A percentile compares a stretch with the other conserved stretches of the same genome.
These are phyloP conservation scores for Ogataea minuta DNA, from an alignment of 805 yeast genomes.

Conservation along the genomic window DNA sequence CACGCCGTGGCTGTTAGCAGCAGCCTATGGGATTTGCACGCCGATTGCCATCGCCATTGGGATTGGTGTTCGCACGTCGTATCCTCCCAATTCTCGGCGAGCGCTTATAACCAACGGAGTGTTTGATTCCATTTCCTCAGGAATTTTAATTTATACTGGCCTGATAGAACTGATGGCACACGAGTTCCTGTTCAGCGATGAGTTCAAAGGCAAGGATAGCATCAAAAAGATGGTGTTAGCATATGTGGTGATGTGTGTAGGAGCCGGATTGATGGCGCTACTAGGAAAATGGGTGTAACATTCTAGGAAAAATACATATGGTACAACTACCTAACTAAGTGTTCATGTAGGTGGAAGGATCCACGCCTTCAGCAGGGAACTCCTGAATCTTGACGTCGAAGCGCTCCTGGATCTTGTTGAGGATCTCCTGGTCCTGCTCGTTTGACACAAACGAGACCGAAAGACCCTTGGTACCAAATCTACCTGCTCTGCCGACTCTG, in stretches of 20 bases:
- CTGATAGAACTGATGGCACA: constrained; percentile 77
- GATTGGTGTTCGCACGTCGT: constrained; percentile 64
- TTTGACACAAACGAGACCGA: constrained; percentile 87
- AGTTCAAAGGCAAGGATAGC: constrained; percentile 60
- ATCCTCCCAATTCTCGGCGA: constrained; percentile 54
- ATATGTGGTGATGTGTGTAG: constrained; percentile 52
- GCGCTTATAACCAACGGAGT: constrained; percentile 68
- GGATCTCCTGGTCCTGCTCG: constrained; percentile 84
- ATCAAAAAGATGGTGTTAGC: constrained; percentile 51
- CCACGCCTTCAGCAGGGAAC: constrained; percentile 98
- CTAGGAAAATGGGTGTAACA: constrained; percentile 71
- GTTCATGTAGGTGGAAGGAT: constrained; percentile 97
- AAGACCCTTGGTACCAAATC: constrained; percentile 99
- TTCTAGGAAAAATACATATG: constrained; percentile 9
- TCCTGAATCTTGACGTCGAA: constrained; percentile 93
- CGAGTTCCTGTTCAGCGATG: constrained; percentile 63
- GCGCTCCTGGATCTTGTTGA: constrained; percentile 92
- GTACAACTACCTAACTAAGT: constrained; percentile 43
- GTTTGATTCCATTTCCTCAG: constrained; percentile 74
- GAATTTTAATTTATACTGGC: constrained; percentile 75
- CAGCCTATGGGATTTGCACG: constrained; percentile 54
- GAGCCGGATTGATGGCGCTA: constrained; percentile 77
- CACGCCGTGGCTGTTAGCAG: constrained; percentile 60
- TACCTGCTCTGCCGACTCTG: constrained; percentile 99
- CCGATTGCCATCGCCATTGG: constrained; percentile 81